phyloP scores from a whole-genome alignment of 2,329 filamentous ascomycete genomes.

The Fusarium sp. region DNA sequence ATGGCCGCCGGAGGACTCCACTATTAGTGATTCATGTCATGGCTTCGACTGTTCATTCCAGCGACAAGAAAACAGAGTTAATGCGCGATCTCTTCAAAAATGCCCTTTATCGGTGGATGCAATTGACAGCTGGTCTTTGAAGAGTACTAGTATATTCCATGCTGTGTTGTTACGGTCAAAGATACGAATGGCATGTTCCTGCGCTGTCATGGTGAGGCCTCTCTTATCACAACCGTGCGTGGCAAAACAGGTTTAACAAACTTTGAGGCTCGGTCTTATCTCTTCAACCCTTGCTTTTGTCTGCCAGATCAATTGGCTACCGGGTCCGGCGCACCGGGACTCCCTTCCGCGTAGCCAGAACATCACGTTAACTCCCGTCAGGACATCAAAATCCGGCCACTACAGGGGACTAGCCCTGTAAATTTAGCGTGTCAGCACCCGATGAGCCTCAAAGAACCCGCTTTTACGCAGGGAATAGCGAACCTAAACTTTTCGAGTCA shows the following conservation, averaged over 20 bases:
- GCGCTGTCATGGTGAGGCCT: conserved; percentile 16
- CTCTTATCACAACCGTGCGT: conserved; percentile 19
- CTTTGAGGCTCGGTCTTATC: conserved; percentile 45
- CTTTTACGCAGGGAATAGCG: conserved; percentile 28
- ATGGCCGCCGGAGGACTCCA: conserved; percentile 25
- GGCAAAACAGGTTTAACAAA: conserved; percentile 20
- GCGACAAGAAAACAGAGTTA: neutral
- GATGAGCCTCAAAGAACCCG: conserved; percentile 38
- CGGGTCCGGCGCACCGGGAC: conserved; percentile 31
- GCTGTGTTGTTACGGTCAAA: neutral
- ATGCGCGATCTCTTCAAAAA: too few relatives aligned
- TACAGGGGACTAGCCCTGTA: neutral
- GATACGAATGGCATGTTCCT: neutral
- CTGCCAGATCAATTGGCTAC: conserved; percentile 26
- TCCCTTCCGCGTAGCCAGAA: conserved; percentile 25
- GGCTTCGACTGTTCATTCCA: neutral
- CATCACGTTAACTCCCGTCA: conserved; percentile 34
- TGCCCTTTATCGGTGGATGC: too few relatives aligned
- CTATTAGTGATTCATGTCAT: conserved; percentile 9
- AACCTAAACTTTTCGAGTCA: conserved; percentile 28
- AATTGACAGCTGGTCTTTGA: too few relatives aligned
- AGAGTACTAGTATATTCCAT: neutral
- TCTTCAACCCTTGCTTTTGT: conserved; percentile 3
- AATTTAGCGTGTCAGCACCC: too few relatives aligned
- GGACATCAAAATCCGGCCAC: conserved; percentile 13